A percentile compares a stretch with the other conserved stretches of the same genome.
phyloP scores from a whole-genome alignment of 495 filamentous ascomycete genomes.

The Neurospora terricola region DNA sequence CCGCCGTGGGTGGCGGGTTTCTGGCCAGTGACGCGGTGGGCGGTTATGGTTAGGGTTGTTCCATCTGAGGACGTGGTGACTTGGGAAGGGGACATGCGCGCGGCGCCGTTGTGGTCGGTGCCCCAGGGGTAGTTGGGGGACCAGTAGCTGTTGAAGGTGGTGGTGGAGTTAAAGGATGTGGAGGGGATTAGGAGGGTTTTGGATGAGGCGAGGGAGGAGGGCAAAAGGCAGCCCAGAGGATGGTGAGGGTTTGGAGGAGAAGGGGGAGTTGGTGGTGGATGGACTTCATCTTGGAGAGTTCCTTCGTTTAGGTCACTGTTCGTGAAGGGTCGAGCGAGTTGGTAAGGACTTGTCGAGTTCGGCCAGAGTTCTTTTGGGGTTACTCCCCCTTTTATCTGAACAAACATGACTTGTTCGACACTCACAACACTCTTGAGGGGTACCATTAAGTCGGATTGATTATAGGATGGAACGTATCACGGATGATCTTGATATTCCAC shows the following conservation, averaged over 20 bases:
- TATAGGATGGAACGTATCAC: neutral
- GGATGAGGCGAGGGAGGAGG: slow-evolving; percentile 11
- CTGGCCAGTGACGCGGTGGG: slow-evolving; percentile 34
- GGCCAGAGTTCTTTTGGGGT: neutral
- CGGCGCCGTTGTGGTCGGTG: slow-evolving; percentile 44
- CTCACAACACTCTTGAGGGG: neutral
- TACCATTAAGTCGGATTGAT: neutral
- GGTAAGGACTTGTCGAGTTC: neutral
- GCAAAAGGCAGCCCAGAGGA: neutral
- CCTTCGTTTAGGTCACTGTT: neutral
- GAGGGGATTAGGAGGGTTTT: slow-evolving; percentile 40
- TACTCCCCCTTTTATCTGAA: neutral
- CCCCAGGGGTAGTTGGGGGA: slow-evolving; percentile 41
- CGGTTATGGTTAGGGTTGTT: slow-evolving; percentile 36
- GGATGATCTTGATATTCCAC: neutral
- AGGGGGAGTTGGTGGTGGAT: neutral
- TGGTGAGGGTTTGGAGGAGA: neutral
- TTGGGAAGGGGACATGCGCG: slow-evolving; percentile 41
- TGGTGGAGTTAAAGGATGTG: slow-evolving; percentile 35
- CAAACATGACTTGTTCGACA: neutral
- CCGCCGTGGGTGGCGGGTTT: slow-evolving; percentile 32
- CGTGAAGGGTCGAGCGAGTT: neutral
- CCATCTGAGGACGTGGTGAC: slow-evolving; percentile 18
- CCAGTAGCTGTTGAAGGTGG: slow-evolving; percentile 43
- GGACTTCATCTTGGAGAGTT: neutral